Evolutionary conservation across 1,284 basidiomycete species (phyloP), one percentile per base, ranked within the genome.

Genomic region (Microbotryum silenes-acaulis): DNA sequence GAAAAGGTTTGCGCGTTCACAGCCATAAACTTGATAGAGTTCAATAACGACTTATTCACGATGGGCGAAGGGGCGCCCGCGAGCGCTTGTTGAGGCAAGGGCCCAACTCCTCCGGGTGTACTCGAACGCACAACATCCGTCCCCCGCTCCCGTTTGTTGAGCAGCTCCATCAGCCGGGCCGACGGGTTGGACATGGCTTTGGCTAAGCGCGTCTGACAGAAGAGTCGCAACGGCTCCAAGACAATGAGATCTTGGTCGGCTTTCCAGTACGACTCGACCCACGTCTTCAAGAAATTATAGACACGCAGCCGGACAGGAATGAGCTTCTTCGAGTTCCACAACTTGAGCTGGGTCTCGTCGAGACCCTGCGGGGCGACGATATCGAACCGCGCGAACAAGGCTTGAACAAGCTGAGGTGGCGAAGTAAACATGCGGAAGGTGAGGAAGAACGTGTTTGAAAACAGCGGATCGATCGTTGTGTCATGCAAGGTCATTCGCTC

Each of bases 401-500:
- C 81, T 12, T 87, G 82, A 2, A 89, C 81, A 33, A 98, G 82
- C 61, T 88, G 85, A 8, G 77, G 62, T 1, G 94, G 88, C 0
- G 86, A 84, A 1, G 88, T 85, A 76, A 97, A 97, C 66, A 97
- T 77, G n/a, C 94, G 84, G 81, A 98, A 98, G 1, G 92, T 96
- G 72, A 93, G 79, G 80, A 93, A 94, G 79, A 98, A 97, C 20
- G 93, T 87, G 1, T 85, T 83, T 27, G 86, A 82, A 73, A 97
- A 92, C 0, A 84, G 83, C 20, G 86, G 80, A 70, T 97, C 92
- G 61, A 77, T 76, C 54, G 89, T 83, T 54, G 85, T 85, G 72
- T 92, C 90, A 72, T 94, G 89, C 3, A 92, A 89, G n/a, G 93
- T 94, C 85, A 98, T 88, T 77, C 89, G 91, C 77, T 94, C 92